Conservation (phyloP, 441 rosid genomes). For the Jatropha multifida region DNA sequence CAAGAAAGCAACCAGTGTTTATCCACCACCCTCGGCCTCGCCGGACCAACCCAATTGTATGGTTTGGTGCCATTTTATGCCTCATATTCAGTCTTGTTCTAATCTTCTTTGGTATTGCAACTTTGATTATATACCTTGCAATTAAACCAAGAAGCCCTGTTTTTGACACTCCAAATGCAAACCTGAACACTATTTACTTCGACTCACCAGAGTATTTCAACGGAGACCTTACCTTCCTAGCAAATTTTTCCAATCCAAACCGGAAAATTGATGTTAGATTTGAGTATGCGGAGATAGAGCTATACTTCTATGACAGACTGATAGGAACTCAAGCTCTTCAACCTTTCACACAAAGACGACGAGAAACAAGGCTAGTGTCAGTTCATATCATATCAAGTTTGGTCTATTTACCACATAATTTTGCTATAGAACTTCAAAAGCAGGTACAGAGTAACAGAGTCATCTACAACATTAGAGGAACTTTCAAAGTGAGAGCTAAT, state of each 20-base stretch:
- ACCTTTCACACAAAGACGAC: constrained; percentile 62
- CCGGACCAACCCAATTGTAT: constrained; percentile 56
- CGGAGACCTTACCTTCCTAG: constrained; percentile 62
- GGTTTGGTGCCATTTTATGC: constrained; percentile 76
- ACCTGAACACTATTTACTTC: constrained; percentile 66
- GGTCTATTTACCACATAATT: constrained; percentile 66
- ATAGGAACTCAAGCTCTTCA: constrained; percentile 58
- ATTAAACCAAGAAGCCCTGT: constrained; percentile 65
- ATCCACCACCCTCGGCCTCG: constrained; percentile 44
- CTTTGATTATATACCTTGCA: constrained; percentile 57
- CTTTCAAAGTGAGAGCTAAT: constrained; percentile 61
- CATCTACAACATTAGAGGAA: constrained; percentile 56
- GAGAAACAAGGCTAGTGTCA: constrained; percentile 49
- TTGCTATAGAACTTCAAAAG: constrained; percentile 55
- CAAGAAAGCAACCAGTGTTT: constrained; percentile 24
- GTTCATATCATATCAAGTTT: constrained; percentile 72
- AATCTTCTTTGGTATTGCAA: constrained; percentile 75
- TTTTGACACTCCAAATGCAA: constrained; percentile 75
- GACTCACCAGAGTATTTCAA: constrained; percentile 77
- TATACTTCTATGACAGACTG: constrained; percentile 56
- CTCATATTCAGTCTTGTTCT: constrained; percentile 68
- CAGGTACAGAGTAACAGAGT: constrained; percentile 63
- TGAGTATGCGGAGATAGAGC: constrained; percentile 53
- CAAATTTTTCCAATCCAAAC: constrained; percentile 79
- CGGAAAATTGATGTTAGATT: constrained; percentile 59